These are phyloP conservation scores for Mycoemilia scoparia DNA, from an alignment of 192 early-diverging fungal species.

Conservation along the genomic window DNA sequence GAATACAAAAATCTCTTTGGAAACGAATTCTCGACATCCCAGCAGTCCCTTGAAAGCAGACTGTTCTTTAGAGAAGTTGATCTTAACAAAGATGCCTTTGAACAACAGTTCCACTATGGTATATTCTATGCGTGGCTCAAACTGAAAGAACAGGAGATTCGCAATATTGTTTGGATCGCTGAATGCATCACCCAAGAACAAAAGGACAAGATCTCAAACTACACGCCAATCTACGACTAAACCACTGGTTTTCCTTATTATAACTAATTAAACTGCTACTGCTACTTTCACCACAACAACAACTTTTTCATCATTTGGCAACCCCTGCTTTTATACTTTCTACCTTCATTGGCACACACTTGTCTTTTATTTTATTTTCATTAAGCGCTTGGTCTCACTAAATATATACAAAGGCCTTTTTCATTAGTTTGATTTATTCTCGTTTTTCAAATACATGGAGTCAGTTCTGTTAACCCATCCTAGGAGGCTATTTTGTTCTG, in stretches of 20 bases:
- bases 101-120: constrained; percentile 93
- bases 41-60: constrained; percentile 84
- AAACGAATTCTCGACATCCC: constrained; percentile 47
- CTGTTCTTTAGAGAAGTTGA: constrained; percentile 93
- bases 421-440: too few relatives aligned
- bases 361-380: too few relatives aligned
- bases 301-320: too few relatives aligned
- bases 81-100: constrained; percentile 81
- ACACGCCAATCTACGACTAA: constrained; percentile 62
- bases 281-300: too few relatives aligned
- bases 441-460: too few relatives aligned
- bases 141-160: constrained; percentile 95
- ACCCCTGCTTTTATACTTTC: too few relatives aligned
- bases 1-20: constrained; percentile 78
- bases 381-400: too few relatives aligned
- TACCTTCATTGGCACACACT: too few relatives aligned
- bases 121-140: constrained; percentile 91
- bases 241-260: not conserved
- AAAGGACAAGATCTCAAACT: constrained; percentile 86
- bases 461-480: too few relatives aligned
- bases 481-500: too few relatives aligned
- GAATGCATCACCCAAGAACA: constrained; percentile 98
- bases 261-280: too few relatives aligned
- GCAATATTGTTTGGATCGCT: constrained; percentile 97
- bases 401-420: too few relatives aligned